Percentiles rank a stretch among this genome's conserved stretches.
phyloP scores from a whole-genome alignment of 2,329 filamentous ascomycete genomes.

The Bipolaris sorokiniana region DNA sequence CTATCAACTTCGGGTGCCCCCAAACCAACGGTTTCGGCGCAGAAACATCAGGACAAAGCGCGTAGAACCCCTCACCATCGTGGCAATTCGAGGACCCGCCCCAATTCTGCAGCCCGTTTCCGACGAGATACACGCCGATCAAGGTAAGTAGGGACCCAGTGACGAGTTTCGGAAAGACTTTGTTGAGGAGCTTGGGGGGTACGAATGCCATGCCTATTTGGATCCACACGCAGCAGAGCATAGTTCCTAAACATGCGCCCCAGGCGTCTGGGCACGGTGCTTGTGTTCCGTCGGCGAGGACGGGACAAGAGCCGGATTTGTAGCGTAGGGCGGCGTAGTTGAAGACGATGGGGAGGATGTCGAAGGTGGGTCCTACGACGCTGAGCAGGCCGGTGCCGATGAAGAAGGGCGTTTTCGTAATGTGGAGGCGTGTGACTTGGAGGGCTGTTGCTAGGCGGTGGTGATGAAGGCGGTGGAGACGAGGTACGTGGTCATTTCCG shows the following conservation, averaged over 20 bases:
- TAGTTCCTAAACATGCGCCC: conserved; percentile 39
- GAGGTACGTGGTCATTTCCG: conserved; percentile 33
- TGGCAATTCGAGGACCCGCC: conserved; percentile 38
- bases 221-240: conserved; percentile 54
- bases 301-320: conserved; percentile 32
- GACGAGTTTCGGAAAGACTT: conserved; percentile 36
- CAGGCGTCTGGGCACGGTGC: conserved; percentile 31
- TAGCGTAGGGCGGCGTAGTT: conserved; percentile 36
- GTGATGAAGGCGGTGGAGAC: conserved; percentile 40
- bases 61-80: conserved; percentile 35
- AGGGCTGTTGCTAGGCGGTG: conserved; percentile 36
- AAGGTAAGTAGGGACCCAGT: conserved; percentile 33
- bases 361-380: conserved; percentile 39
- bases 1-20: conserved; percentile 40
- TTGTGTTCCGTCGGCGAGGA: conserved; percentile 29
- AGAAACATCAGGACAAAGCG: conserved; percentile 28
- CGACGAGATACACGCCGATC: conserved; percentile 35
- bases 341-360: conserved; percentile 38
- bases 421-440: conserved; percentile 36
- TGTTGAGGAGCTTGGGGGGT: conserved; percentile 31
- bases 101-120: conserved; percentile 40
- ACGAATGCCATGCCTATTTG: conserved; percentile 35
- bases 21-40: conserved; percentile 38
- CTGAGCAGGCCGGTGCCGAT: conserved; percentile 37
- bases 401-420: conserved; percentile 35